A percentile compares a stretch with the other conserved stretches of the same genome.
phyloP scores from a whole-genome alignment of 2,329 filamentous ascomycete species.

The Lasiodiplodia theobromae region DNA sequence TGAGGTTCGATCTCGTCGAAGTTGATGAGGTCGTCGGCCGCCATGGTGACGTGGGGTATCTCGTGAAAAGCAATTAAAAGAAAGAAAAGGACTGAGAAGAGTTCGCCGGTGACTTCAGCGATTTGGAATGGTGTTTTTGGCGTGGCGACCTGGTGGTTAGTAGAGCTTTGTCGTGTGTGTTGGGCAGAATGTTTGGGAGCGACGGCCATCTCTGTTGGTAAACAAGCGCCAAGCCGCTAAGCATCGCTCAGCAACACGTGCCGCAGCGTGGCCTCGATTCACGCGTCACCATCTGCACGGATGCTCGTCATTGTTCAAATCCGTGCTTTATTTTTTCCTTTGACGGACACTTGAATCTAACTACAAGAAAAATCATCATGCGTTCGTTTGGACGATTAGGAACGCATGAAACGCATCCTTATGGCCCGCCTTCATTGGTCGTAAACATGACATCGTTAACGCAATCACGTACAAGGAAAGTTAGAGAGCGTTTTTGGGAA shows the following conservation, averaged over 20 bases:
- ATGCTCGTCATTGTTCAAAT: not conserved
- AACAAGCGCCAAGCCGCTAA: conserved; percentile 24
- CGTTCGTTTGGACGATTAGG: conserved; percentile 20
- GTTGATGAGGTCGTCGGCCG: conserved; percentile 57
- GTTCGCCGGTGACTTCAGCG: not conserved
- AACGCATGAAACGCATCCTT: conserved; percentile 17
- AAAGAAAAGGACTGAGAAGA: not conserved
- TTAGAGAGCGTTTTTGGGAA: not conserved
- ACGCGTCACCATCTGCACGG: not conserved
- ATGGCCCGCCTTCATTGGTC: conserved; percentile 23
- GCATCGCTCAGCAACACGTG: not conserved
- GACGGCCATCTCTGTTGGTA: not conserved
- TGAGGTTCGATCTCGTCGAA: conserved; percentile 96
- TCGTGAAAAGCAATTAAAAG: conserved; percentile 2
- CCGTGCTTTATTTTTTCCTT: conserved; percentile 1
- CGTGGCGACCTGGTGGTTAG: conserved; percentile 15
- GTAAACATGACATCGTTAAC: conserved; percentile 26
- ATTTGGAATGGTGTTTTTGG: not conserved
- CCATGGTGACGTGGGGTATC: conserved; percentile 42
- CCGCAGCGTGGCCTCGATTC: not conserved
- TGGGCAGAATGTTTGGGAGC: not conserved
- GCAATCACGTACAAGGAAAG: conserved; percentile 27
- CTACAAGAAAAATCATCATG: conserved; percentile 23
- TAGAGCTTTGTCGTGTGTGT: not conserved
- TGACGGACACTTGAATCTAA: conserved; percentile 5